Conservation (phyloP, 495 filamentous ascomycete species). For the Monascus purpureus region DNA sequence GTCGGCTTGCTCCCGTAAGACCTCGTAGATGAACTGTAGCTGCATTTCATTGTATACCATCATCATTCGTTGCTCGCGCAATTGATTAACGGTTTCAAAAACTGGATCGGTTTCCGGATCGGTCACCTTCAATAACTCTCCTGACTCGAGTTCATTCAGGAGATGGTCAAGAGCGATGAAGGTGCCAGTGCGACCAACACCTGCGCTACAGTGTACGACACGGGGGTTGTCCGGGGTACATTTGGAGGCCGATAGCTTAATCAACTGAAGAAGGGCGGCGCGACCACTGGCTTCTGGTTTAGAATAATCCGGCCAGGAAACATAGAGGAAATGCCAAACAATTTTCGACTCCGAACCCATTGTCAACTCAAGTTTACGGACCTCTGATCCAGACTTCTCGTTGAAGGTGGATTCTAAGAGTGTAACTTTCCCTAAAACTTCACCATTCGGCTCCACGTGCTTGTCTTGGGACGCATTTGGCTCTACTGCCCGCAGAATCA, state of each 20-base stretch:
- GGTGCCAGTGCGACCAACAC: constrained; percentile 85
- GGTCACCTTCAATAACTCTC: constrained; percentile 39
- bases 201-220: constrained; percentile 86
- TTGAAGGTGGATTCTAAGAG: constrained; percentile 34
- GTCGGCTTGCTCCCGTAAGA: constrained; percentile 57
- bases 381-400: constrained; percentile 34
- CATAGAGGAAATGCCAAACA: constrained; percentile 84
- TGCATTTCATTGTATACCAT: constrained; percentile 93
- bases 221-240: constrained; percentile 60
- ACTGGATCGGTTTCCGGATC: constrained; percentile 41
- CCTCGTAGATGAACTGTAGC: constrained; percentile 80
- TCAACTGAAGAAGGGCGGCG: constrained; percentile 61
- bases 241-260: constrained; percentile 60
- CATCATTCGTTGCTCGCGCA: constrained; percentile 81
- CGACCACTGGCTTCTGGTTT: constrained; percentile 73
- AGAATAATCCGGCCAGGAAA: constrained; percentile 86
- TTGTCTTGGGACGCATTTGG: constrained; percentile 14
- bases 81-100: constrained; percentile 61
- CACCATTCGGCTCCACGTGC: constrained; percentile 6
- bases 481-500: constrained; percentile 38
- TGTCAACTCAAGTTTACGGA: constrained; percentile 40
- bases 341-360: constrained; percentile 49
- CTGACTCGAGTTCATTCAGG: constrained; percentile 65
- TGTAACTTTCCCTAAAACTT: constrained; percentile 26
- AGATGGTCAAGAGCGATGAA: constrained; percentile 93